Conservation (phyloP, 2,329 filamentous ascomycete species). For the Fusarium succisae region DNA sequence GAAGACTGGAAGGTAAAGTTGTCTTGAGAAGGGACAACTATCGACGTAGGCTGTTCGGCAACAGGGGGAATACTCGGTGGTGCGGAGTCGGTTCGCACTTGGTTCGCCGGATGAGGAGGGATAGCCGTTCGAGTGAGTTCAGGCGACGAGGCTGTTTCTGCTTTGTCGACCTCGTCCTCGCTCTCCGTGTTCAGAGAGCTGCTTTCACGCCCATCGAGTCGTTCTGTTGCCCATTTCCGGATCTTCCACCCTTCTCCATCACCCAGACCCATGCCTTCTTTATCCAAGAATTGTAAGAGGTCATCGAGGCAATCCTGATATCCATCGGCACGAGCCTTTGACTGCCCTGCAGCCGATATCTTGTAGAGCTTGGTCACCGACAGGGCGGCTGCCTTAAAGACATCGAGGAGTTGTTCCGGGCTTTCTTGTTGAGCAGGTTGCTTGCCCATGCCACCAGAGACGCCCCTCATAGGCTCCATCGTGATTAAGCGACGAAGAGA, state of each 20-base stretch:
- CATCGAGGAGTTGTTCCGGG: slow-evolving; percentile 78
- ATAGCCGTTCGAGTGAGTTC: slow-evolving; percentile 61
- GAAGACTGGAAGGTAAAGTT: slow-evolving; percentile 76
- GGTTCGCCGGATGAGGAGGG: slow-evolving; percentile 48
- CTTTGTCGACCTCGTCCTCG: slow-evolving; percentile 74
- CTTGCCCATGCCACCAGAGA: slow-evolving; percentile 42
- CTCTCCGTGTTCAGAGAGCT: slow-evolving; percentile 67
- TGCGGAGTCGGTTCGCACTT: slow-evolving; percentile 41
- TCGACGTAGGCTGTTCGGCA: slow-evolving; percentile 48
- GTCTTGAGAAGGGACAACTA: slow-evolving; percentile 65
- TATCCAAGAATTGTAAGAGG: slow-evolving; percentile 84
- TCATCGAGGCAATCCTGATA: slow-evolving; percentile 97
- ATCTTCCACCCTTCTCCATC: slow-evolving; percentile 79
- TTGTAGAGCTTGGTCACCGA: slow-evolving; percentile 98
- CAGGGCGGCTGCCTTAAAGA: slow-evolving; percentile 91
- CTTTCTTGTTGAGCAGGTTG: slow-evolving; percentile 50
- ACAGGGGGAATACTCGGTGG: slow-evolving; percentile 40
- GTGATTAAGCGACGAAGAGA: slow-evolving; percentile 5
- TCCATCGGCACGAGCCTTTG: slow-evolving; percentile 79
- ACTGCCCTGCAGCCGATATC: slow-evolving; percentile 81
- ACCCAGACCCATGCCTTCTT: slow-evolving; percentile 77
- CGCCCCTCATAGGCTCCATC: slow-evolving; percentile 49
- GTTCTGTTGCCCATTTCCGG: slow-evolving; percentile 73
- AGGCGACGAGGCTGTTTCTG: slow-evolving; percentile 68
- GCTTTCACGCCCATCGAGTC: slow-evolving; percentile 70